Conservation (phyloP, 2,329 filamentous ascomycete genomes). For the Ophiostoma triangulosporum region DNA sequence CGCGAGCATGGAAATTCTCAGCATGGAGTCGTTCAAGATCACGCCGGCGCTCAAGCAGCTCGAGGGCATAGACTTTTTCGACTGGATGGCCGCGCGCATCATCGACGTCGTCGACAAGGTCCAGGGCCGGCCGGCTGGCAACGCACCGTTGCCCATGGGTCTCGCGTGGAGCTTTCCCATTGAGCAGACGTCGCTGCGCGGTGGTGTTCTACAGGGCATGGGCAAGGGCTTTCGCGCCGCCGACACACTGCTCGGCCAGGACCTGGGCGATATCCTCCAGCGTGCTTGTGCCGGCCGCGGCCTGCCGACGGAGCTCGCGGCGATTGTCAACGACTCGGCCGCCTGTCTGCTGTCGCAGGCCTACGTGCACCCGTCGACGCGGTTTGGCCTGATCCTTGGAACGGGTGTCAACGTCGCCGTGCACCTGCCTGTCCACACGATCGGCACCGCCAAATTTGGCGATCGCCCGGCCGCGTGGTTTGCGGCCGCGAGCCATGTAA, state of each 20-base stretch:
- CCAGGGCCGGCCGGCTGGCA: conserved; percentile 19
- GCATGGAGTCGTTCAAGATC: conserved; percentile 43
- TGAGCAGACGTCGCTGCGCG: conserved; percentile 50
- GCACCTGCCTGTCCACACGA: conserved; percentile 44
- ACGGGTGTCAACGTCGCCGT: conserved; percentile 55
- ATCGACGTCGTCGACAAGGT: conserved; percentile 38
- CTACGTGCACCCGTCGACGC: conserved; percentile 43
- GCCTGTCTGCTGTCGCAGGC: conserved; percentile 53
- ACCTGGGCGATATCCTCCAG: conserved; percentile 45
- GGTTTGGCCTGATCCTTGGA: conserved; percentile 52
- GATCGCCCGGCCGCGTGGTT: conserved; percentile 42
- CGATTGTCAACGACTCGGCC: conserved; percentile 54
- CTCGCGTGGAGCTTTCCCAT: conserved; percentile 59
- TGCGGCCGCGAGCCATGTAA: conserved; percentile 44
- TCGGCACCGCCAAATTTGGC: conserved; percentile 44
- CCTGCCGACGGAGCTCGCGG: conserved; percentile 41
- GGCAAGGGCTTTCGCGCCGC: conserved; percentile 52
- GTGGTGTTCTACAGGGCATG: conserved; percentile 47
- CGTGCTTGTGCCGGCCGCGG: conserved; percentile 35
- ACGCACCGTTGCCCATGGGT: conserved; percentile 37
- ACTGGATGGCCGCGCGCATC: conserved; percentile 54
- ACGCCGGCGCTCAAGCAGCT: conserved; percentile 40
- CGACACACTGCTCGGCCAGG: conserved; percentile 40
- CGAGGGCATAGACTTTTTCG: conserved; percentile 47
- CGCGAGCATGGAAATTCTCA: conserved; percentile 30